A percentile compares a stretch with the other conserved stretches of the same genome.
These are phyloP conservation scores for Moricandia arvensis DNA, from an alignment of 345 rosid species.

Conservation along the genomic window DNA sequence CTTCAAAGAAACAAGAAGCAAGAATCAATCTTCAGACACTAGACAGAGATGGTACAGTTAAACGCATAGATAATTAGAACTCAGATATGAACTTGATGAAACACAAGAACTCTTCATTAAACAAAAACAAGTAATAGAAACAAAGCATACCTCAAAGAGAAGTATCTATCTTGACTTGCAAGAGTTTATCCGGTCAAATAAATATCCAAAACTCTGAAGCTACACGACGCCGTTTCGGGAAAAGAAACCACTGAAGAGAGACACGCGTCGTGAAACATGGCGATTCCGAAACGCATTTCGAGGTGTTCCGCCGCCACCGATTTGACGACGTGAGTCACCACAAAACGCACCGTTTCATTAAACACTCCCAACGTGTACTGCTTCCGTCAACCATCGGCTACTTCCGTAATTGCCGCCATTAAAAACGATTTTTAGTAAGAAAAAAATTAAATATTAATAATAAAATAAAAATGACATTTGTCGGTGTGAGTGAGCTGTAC, in stretches of 20 bases:
- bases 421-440: not conserved
- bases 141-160: constrained; percentile 11
- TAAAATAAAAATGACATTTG: constrained; percentile 1
- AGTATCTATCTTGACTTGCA: not conserved
- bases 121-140: not conserved
- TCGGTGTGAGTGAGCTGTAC: constrained; percentile 40
- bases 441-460: not conserved
- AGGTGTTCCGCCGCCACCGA: constrained; percentile 20
- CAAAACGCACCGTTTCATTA: constrained; percentile 21
- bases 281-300: constrained; percentile 29
- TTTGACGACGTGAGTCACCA: not conserved
- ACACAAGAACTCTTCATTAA: not conserved
- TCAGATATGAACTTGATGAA: constrained; percentile 14
- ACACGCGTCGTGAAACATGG: constrained; percentile 33
- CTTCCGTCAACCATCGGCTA: not conserved
- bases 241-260: not conserved
- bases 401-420: not conserved
- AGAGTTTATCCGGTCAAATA: not conserved
- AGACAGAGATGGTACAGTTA: not conserved
- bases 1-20: constrained; percentile 7
- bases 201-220: not conserved
- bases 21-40: not conserved
- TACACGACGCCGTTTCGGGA: not conserved
- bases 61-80: not conserved
- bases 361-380: not conserved